phyloP scores from a whole-genome alignment of 441 rosid species.

The Omphalea diandra region DNA sequence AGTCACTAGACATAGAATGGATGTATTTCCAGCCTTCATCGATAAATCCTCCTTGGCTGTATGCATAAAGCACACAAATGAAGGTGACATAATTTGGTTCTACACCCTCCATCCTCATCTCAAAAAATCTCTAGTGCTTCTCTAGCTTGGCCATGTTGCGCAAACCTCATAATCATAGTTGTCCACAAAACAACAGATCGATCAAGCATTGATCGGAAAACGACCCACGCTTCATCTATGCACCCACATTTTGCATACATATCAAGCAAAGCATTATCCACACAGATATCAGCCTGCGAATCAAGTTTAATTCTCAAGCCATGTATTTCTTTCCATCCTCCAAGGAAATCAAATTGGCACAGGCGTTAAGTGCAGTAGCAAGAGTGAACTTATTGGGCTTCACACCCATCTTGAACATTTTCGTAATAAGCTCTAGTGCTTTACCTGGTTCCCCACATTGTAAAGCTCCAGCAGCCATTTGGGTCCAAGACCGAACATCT shows the following conservation, averaged over 20 bases:
- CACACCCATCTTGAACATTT: slow-evolving; percentile 32
- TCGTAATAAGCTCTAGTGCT: slow-evolving; percentile 36
- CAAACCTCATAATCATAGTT: slow-evolving; percentile 54
- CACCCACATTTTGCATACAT: slow-evolving; percentile 67
- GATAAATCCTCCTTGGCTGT: slow-evolving; percentile 58
- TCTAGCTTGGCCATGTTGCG: slow-evolving; percentile 50
- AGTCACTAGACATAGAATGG: slow-evolving; percentile 37
- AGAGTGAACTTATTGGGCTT: slow-evolving; percentile 50
- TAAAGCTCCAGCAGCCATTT: slow-evolving; percentile 39
- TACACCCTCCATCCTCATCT: slow-evolving; percentile 35
- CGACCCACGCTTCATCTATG: slow-evolving; percentile 33
- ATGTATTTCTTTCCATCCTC: slow-evolving; percentile 53
- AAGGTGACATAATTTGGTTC: slow-evolving; percentile 56
- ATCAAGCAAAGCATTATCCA: slow-evolving; percentile 53
- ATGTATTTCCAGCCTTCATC: slow-evolving; percentile 49
- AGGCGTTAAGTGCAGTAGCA: slow-evolving; percentile 45
- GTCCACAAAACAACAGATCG: slow-evolving; percentile 55
- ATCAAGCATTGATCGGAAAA: slow-evolving; percentile 38
- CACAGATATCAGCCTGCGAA: slow-evolving; percentile 41
- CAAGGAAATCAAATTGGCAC: slow-evolving; percentile 48
- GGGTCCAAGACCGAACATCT: slow-evolving; percentile 56
- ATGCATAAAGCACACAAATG: slow-evolving; percentile 50
- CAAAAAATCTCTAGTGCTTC: slow-evolving; percentile 44
- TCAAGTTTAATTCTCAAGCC: slow-evolving; percentile 38
- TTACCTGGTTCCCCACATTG: slow-evolving; percentile 37